These are phyloP conservation scores for Solanum appendiculatum DNA, from an alignment of 257 asterid species.

Conservation along the genomic window DNA sequence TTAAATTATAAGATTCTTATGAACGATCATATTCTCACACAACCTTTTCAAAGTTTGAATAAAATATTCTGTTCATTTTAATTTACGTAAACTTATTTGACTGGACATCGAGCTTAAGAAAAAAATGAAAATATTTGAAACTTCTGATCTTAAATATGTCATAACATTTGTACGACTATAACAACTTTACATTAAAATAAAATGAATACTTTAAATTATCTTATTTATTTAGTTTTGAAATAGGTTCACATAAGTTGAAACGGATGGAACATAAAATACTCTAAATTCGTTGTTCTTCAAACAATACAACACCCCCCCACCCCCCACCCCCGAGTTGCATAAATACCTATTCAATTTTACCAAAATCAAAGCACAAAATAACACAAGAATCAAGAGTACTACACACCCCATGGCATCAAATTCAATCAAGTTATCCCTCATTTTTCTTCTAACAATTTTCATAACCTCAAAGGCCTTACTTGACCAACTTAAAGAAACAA, in stretches of 20 bases:
- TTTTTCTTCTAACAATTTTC: conserved; percentile 6
- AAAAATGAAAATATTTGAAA: not conserved
- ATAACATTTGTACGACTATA: not conserved
- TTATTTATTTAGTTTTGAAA: not conserved
- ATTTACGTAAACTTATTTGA: not conserved
- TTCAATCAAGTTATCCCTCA: not conserved
- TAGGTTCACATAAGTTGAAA: not conserved
- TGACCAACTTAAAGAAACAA: conserved; percentile 19
- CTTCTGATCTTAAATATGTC: not conserved
- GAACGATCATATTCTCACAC: not conserved
- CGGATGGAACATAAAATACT: not conserved
- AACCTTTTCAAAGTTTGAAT: not conserved
- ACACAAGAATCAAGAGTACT: not conserved
- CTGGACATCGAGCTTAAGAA: not conserved
- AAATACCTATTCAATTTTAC: not conserved
- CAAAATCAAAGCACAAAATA: not conserved
- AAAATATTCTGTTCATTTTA: not conserved
- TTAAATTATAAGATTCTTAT: not conserved
- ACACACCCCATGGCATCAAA: conserved; percentile 4
- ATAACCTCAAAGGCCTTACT: not conserved
- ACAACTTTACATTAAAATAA: not conserved
- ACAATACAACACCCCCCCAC: no score
- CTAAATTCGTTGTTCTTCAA: not conserved
- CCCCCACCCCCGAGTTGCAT: not conserved
- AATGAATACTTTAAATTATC: not conserved